A percentile compares a stretch with the other conserved stretches of the same genome.
phyloP scores from a whole-genome alignment of 495 filamentous ascomycete species.

The Hyaloscypha bicolor region DNA sequence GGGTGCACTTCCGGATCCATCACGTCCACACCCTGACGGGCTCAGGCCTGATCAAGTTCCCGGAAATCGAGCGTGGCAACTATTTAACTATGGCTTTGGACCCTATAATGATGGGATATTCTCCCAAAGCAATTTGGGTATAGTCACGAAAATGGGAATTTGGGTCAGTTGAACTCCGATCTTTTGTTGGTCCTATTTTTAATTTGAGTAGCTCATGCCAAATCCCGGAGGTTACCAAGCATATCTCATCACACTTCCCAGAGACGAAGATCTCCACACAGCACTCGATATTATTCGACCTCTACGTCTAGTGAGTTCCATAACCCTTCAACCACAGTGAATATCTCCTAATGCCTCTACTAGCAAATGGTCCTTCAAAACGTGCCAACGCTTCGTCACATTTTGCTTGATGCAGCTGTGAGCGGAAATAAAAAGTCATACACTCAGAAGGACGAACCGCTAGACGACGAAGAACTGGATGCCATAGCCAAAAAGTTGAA shows the following conservation, averaged over 20 bases:
- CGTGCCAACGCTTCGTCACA: slow-evolving; percentile 51
- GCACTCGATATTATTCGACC: slow-evolving; percentile 57
- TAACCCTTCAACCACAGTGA: not conserved
- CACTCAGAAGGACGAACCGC: slow-evolving; percentile 37
- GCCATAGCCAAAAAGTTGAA: slow-evolving; percentile 38
- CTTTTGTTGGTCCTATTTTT: not conserved
- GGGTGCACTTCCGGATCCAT: slow-evolving; percentile 53
- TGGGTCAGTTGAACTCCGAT: slow-evolving; percentile 34
- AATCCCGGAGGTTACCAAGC: slow-evolving; percentile 50
- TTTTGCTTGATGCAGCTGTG: slow-evolving; percentile 49
- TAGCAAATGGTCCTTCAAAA: slow-evolving; percentile 51
- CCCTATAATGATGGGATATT: slow-evolving; percentile 61
- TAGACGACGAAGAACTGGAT: slow-evolving; percentile 42
- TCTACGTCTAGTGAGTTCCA: slow-evolving; percentile 35
- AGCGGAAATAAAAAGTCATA: slow-evolving; percentile 40
- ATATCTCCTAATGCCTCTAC: not conserved
- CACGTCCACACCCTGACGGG: slow-evolving; percentile 23
- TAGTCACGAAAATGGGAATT: slow-evolving; percentile 62
- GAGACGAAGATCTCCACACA: slow-evolving; percentile 51
- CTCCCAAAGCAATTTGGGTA: slow-evolving; percentile 58
- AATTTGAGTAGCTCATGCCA: slow-evolving; percentile 46
- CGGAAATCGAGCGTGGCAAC: slow-evolving; percentile 49
- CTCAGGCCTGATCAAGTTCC: slow-evolving; percentile 29
- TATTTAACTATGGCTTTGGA: slow-evolving; percentile 58
- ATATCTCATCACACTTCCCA: slow-evolving; percentile 54